A percentile compares a stretch with the other conserved stretches of the same genome.
These are phyloP conservation scores for Trametes coccinea DNA, from an alignment of 768 basidiomycete species.

Conservation along the genomic window DNA sequence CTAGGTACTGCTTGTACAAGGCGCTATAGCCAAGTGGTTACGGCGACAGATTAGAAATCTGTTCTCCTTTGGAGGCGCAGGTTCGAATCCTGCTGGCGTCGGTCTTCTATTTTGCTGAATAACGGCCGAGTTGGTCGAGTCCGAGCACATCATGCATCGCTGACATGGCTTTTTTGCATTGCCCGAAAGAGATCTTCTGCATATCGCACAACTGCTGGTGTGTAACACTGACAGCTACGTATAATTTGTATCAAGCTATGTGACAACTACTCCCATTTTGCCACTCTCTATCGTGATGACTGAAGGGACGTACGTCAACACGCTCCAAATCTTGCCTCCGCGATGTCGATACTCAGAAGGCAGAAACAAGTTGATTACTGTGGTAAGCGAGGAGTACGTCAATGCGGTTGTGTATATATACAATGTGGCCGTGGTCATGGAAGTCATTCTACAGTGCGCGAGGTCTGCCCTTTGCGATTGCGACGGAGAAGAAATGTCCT, in stretches of 20 bases:
- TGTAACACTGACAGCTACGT: too few species aligned
- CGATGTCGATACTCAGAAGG: too few species aligned
- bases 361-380: not conserved
- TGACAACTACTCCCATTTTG: too few species aligned
- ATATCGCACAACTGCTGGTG: too few species aligned
- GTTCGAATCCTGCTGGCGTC: conserved; percentile 49
- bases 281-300: too few species aligned
- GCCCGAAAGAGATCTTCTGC: too few species aligned
- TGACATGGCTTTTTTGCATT: too few species aligned
- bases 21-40: conserved; percentile 78
- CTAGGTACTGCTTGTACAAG: conserved; percentile 17
- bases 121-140: too few species aligned
- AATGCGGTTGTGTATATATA: conserved; percentile 23
- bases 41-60: conserved; percentile 69
- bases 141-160: too few species aligned
- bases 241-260: too few species aligned
- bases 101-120: conserved; percentile 2
- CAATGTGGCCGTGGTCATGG: conserved; percentile 6
- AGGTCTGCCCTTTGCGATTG: conserved; percentile 6
- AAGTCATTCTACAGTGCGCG: conserved; percentile 19
- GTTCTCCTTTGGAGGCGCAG: conserved; percentile 41
- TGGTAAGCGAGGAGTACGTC: not conserved
- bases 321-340: too few species aligned
- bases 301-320: too few species aligned
- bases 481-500: conserved; percentile 1